These are phyloP conservation scores for Yamadazyma diospyri DNA, from an alignment of 1,139 yeast species.

Conservation along the genomic window DNA sequence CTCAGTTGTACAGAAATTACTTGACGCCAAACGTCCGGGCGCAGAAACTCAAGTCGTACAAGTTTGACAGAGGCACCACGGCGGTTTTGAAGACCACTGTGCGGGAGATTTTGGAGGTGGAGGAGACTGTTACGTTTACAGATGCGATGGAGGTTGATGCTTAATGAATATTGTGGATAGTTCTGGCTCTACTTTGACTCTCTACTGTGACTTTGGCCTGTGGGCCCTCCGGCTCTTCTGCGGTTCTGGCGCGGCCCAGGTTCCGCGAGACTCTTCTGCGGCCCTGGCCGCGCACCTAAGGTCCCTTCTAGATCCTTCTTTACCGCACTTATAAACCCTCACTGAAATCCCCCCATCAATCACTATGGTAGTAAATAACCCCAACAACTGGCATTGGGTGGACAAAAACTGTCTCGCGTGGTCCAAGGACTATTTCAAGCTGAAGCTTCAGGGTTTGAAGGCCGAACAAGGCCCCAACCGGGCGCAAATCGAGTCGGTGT, in stretches of 20 bases:
- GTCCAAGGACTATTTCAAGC: slow-evolving; percentile 74
- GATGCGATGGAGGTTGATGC: slow-evolving; percentile 78
- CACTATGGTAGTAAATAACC: slow-evolving; percentile 47
- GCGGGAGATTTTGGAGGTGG: slow-evolving; percentile 63
- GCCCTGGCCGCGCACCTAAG: no score
- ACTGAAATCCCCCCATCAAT: not conserved
- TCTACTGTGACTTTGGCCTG: no score
- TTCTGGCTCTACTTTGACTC: no score
- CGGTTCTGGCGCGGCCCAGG: no score
- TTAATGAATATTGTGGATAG: slow-evolving; percentile 18
- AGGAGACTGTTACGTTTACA: slow-evolving; percentile 53
- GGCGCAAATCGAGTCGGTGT: slow-evolving; percentile 50
- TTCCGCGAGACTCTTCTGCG: no score
- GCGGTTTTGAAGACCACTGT: slow-evolving; percentile 69
- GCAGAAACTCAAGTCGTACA: slow-evolving; percentile 74
- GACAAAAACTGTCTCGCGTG: slow-evolving; percentile 94
- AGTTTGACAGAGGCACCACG: slow-evolving; percentile 88
- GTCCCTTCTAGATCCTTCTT: slow-evolving; percentile 2
- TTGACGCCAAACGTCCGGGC: slow-evolving; percentile 87
- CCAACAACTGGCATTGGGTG: slow-evolving; percentile 89
- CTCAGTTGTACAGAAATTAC: slow-evolving; percentile 79
- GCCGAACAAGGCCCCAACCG: slow-evolving; percentile 35
- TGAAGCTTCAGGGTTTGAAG: slow-evolving; percentile 50
- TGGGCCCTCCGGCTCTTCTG: no score
- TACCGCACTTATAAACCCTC: not conserved